Base-by-base conservation (phyloP, 345 rosid genomes). In the Clausena lansium region DNA sequence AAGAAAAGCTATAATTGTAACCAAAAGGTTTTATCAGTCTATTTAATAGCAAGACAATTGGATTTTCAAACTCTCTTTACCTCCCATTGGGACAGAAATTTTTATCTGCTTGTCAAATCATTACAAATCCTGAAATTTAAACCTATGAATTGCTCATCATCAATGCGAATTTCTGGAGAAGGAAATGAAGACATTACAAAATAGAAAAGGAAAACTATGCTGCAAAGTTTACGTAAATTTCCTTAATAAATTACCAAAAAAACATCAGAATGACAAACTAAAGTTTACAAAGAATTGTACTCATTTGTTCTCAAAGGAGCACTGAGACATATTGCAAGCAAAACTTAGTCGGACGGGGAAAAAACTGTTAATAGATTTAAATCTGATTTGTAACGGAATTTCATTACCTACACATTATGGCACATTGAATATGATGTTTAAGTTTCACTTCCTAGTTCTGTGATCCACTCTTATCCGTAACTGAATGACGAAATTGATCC, bases 401-500 rank as follows among this genome's bases (percentile, higher is more conserved):
- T 75, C 82, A 79, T 86, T 79, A 79, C 87, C 91, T 79, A 88
- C 83, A 83, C 74, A 81, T 68, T 83, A 86, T 80, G 82, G 73
- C 82, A 82, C 76, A 82, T 10, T 71, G 38, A 78, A 76, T 62
- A 63, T 80, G 77, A 41, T 25, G 76, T 61, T 74, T 60, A 25
- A 27, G 65, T 77, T 78, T 66, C 62, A 54, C 57, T 60, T 67
- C 55, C 88, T 86, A 87, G 84, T 88, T 86, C 73, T 33, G 47
- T 1, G 82, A 67, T 82, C 77, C 84, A 50, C 41, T 79, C 76
- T 82, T 82, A 67, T 69, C 82, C 38, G 63, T 77, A 17, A 70
- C 58, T 4, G 91, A 39, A 67, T 77, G 93, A 2, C 98, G 94
- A 79, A 95, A 92, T 84, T 87, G 80, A 80, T 95, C 86, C 14